A percentile compares a stretch with the other conserved stretches of the same genome.
Evolutionary conservation across 1,139 yeast species (phyloP).

Genomic region (Geotrichum aggregatum): DNA sequence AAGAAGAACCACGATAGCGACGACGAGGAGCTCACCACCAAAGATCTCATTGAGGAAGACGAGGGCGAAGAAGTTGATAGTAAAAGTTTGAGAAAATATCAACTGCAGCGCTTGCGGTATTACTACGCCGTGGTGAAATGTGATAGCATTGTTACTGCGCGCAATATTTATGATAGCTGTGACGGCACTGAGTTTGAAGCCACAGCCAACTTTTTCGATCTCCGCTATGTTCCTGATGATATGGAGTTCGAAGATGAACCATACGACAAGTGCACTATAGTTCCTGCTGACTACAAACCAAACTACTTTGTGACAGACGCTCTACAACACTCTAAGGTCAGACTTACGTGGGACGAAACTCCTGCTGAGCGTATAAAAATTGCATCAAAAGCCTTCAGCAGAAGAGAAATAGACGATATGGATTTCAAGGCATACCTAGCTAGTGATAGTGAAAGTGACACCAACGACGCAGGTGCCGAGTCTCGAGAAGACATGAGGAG

Average conservation of each 20-base stretch:
- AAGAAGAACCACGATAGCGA: slow-evolving; percentile 30
- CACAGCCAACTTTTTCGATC: slow-evolving; percentile 89
- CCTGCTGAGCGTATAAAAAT: slow-evolving; percentile 84
- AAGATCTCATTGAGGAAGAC: slow-evolving; percentile 36
- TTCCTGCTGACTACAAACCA: slow-evolving; percentile 83
- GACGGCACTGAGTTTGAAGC: slow-evolving; percentile 96
- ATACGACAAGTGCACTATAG: slow-evolving; percentile 62
- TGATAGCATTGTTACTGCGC: slow-evolving; percentile 69
- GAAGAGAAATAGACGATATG: slow-evolving; percentile 91
- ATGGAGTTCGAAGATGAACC: slow-evolving; percentile 76
- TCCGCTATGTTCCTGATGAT: slow-evolving; percentile 87
- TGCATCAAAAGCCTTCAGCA: slow-evolving; percentile 77
- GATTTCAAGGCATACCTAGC: slow-evolving; percentile 95
- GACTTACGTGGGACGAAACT: slow-evolving; percentile 96
- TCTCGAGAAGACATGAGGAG: slow-evolving; percentile 45
- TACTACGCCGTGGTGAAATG: slow-evolving; percentile 91
- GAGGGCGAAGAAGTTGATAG: slow-evolving; percentile 47
- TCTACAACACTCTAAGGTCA: slow-evolving; percentile 86
- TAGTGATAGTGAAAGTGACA: slow-evolving; percentile 67
- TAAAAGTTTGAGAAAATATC: slow-evolving; percentile 57
- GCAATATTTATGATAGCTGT: slow-evolving; percentile 72
- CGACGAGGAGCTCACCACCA: slow-evolving; percentile 36
- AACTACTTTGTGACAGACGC: slow-evolving; percentile 82
- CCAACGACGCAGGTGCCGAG: slow-evolving; percentile 47
- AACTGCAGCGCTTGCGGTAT: slow-evolving; percentile 77